Conservation (phyloP, 768 basidiomycete genomes). For the Boletus rubescentipes region DNA sequence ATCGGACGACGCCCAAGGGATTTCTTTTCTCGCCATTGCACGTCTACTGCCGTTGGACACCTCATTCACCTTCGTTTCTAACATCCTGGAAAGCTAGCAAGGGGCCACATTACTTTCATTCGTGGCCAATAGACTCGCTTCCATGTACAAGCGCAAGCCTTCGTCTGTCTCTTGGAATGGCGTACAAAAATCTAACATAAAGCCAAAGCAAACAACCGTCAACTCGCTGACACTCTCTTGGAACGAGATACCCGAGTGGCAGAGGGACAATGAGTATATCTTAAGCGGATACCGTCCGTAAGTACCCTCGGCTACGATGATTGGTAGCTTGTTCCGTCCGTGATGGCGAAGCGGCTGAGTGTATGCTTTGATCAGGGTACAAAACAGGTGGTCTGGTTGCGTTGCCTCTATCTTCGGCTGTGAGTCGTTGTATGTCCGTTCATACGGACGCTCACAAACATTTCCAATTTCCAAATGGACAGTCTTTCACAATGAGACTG, state of each 20-base stretch:
- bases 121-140: neutral
- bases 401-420: slow-evolving; percentile 64
- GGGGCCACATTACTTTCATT: neutral
- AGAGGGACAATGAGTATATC: slow-evolving; percentile 74
- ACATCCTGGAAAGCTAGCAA: neutral
- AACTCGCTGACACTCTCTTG: slow-evolving; percentile 42
- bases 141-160: slow-evolving; percentile 18
- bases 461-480: slow-evolving; percentile 13
- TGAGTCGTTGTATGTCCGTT: slow-evolving; percentile 37
- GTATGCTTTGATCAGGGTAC: slow-evolving; percentile 40
- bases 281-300: slow-evolving; percentile 68
- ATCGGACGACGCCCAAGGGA: neutral
- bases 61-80: slow-evolving; percentile 5
- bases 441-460: slow-evolving; percentile 16
- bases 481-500: slow-evolving; percentile 82
- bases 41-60: neutral
- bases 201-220: neutral
- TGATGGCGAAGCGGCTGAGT: neutral
- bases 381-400: slow-evolving; percentile 63
- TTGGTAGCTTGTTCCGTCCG: slow-evolving; percentile 6
- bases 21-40: neutral
- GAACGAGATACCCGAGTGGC: slow-evolving; percentile 66
- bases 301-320: slow-evolving; percentile 13
- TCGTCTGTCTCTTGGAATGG: slow-evolving; percentile 11
- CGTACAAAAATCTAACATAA: neutral